Conservation (phyloP, 345 rosid genomes). For the Euphorbia peplus region DNA sequence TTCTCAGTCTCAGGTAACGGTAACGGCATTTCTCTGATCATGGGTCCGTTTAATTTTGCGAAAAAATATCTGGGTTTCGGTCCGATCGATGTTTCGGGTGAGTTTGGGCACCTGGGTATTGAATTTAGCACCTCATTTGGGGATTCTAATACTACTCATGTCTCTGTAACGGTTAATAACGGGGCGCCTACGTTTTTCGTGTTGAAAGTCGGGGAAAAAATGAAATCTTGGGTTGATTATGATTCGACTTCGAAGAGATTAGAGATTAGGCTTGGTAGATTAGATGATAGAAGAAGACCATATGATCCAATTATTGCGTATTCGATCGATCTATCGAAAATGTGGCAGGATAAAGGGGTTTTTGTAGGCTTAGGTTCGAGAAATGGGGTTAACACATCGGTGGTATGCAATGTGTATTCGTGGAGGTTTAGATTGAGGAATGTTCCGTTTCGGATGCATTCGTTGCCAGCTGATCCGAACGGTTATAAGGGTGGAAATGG, state of each 20-base stretch:
- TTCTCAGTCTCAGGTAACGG: conserved; percentile 41
- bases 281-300: conserved; percentile 35
- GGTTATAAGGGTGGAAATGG: conserved; percentile 12
- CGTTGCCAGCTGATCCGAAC: conserved; percentile 40
- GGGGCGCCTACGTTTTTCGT: conserved; percentile 23
- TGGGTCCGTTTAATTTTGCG: conserved; percentile 35
- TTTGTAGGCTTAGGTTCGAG: conserved; percentile 38
- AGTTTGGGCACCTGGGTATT: conserved; percentile 35
- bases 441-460: conserved; percentile 42
- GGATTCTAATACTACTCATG: conserved; percentile 32
- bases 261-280: conserved; percentile 45
- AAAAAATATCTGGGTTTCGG: conserved; percentile 29
- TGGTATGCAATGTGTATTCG: conserved; percentile 35
- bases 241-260: conserved; percentile 44
- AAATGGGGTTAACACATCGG: conserved; percentile 25
- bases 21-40: conserved; percentile 38
- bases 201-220: conserved; percentile 38
- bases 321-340: conserved; percentile 32
- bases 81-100: conserved; percentile 24
- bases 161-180: conserved; percentile 31
- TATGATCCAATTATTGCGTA: conserved; percentile 32
- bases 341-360: conserved; percentile 44
- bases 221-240: conserved; percentile 56
- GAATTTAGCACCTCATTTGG: conserved; percentile 41
- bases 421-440: conserved; percentile 46